Percentiles rank a stretch among this genome's conserved stretches.
phyloP scores from a whole-genome alignment of 257 asterid genomes.

The Anisodus tanguticus region DNA sequence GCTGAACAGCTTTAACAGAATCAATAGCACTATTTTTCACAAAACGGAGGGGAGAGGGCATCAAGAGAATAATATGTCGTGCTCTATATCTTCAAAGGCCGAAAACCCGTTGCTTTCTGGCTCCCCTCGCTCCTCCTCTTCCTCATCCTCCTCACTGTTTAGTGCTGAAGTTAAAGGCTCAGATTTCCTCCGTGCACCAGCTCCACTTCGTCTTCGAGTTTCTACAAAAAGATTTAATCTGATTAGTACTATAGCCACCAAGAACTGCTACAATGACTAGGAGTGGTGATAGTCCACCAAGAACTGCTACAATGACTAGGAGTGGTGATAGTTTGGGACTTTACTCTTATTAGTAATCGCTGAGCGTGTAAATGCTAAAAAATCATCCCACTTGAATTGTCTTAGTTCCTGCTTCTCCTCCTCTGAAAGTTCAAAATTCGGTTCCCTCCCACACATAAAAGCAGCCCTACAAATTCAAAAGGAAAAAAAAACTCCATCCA shows the following conservation, averaged over 20 bases:
- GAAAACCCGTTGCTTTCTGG: constrained; percentile 46
- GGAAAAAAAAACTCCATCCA: constrained; percentile 1
- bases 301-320: neutral
- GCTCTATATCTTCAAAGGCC: constrained; percentile 60
- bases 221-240: constrained; percentile 45
- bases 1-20: constrained; percentile 30
- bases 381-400: constrained; percentile 79
- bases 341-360: constrained; percentile 84
- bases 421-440: constrained; percentile 82
- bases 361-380: constrained; percentile 75
- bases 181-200: constrained; percentile 47
- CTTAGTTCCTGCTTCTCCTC: constrained; percentile 81
- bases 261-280: neutral
- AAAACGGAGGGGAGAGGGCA: neutral
- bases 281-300: neutral
- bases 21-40: neutral
- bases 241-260: neutral
- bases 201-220: constrained; percentile 56
- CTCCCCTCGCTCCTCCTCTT: constrained; percentile 45
- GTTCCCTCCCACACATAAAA: constrained; percentile 97
- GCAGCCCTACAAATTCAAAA: constrained; percentile 71
- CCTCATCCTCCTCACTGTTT: constrained; percentile 55
- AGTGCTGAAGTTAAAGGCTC: constrained; percentile 32
- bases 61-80: constrained; percentile 49
- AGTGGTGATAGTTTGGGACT: neutral